Percentiles rank a stretch among this genome's conserved stretches.
Evolutionary conservation across 306 rosid species (phyloP).

Genomic region (Gillenia trifoliata): DNA sequence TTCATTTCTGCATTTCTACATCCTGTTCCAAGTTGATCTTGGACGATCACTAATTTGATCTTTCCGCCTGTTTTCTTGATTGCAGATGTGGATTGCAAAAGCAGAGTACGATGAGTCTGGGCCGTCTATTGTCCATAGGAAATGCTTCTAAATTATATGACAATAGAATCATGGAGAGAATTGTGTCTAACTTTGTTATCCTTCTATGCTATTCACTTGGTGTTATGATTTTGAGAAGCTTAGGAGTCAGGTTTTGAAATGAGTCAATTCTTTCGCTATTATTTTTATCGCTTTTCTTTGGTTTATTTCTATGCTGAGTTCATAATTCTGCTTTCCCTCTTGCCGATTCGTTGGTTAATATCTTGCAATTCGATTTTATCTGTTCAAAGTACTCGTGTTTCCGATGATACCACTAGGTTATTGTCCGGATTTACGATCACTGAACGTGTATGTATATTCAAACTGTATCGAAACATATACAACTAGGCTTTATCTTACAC

Average conservation of each 20-base stretch:
- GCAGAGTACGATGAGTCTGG: conserved; percentile 98
- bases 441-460: background rate
- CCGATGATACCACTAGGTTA: too few relatives aligned
- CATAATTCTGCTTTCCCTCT: background rate
- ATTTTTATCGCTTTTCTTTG: background rate
- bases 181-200: conserved; percentile 44
- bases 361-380: background rate
- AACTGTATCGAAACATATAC: background rate
- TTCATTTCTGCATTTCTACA: conserved; percentile 5
- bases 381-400: background rate
- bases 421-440: background rate
- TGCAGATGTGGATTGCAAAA: conserved; percentile 99
- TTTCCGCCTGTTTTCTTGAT: conserved; percentile 2
- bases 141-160: conserved; percentile 70
- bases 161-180: conserved; percentile 37
- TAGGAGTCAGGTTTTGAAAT: conserved; percentile 34
- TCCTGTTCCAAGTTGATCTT: background rate
- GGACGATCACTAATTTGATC: conserved; percentile 2
- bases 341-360: background rate
- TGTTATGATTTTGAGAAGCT: conserved; percentile 39
- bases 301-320: background rate
- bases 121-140: conserved; percentile 96
- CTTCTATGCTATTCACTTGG: conserved; percentile 41
- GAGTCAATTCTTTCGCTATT: conserved; percentile 31
- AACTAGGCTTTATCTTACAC: background rate